Base-by-base conservation (phyloP, 176 grass and related monocot genomes). In the Pharus latifolius region DNA sequence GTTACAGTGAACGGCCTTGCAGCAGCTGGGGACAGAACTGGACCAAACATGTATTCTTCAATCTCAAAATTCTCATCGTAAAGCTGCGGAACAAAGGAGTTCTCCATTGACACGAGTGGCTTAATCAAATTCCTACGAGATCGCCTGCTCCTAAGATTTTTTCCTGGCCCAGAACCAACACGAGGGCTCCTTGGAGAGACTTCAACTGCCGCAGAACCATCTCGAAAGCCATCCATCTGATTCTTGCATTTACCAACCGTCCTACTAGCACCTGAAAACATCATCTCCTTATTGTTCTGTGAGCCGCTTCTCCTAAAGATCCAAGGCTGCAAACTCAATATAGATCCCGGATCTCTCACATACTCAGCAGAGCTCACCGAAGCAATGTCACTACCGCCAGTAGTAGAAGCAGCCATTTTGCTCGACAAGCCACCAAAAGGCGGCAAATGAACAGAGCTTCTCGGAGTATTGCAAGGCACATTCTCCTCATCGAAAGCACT, bases 271-370 rank as follows among this genome's bases (percentile, higher is more conserved):
- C 34, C 45, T 67, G 56, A 27, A 50, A 67, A 32, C 32, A 37
- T 14, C 20, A 12, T 65, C 54, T 96, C 65, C 49, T 80, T 75
- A 22, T 30, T 57, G 33, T 56, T 83, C 23, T 59, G 70, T 18
- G 42, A 40, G 34, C 52, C 69, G 9, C 72, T 83, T 67, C 71
- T 91, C 81, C 45, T 91, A 56, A 98, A 98, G 70, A 98, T 86
- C 95, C 95, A 98, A 28, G 95, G 90, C 50, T 98, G 95, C 60
- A 98, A 79, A 69, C 95, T 98, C 71, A 98, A 82, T 83, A 98
- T 80, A 34, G 90, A 88, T 35, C 81, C 73, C 26, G 78, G 79
- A 67, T 98, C 74, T 66, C 75, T 75, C n/a, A 98, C 54, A 67
- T 86, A 93, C 62, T 90, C 84, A 0, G 43, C 69, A 33, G 83